Base-by-base conservation (phyloP, 768 basidiomycete genomes). In the Kwoniella bestiolae region DNA sequence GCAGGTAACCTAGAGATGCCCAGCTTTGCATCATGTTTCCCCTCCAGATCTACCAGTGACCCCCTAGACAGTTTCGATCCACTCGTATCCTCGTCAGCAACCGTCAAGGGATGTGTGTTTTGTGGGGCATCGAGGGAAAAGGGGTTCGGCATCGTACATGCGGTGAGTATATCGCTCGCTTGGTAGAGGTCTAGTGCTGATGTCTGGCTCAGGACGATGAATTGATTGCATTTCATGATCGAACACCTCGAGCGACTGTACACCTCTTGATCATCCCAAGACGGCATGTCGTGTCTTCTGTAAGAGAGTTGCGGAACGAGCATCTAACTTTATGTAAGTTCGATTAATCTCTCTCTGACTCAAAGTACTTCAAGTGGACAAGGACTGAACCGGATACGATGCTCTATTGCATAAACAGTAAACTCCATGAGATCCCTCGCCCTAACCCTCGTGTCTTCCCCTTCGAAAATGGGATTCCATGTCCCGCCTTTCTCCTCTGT, bases 401-500 rank as follows among this genome's bases (percentile, higher is more conserved):
- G 23, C 12, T 29, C 21, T 11, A 55, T 55, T 1, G 4, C 18
- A 4, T 35, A 23, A 44, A 2, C 51, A 76, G 73, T 72, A 25
- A n/a, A 56, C 31, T 26, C 44, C 12, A 75, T 74, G 77, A 61
- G 23, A 35, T 12, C 29, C 21, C 60, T 72, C 14, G 72, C 64
- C 21, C 28, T 18, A 16, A 32, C 47, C 28, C 63, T 73, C 18
- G 28, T 61, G 2, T 68, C 64, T 25, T 38, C 62, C 23, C 35
- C n/a, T 3, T 35, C 61, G 23, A 78, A 76, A 38, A 66, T 73
- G 41, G 79, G 79, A 44, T 80, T 72, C 26, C 79, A 80, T 63
- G 79, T 80, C 38, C 77, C 79, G 1, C 79, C 79, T 21, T 80
- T 80, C 68, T 79, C 77, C 2, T 79, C 79, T 0, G 79, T 80